These are phyloP conservation scores for Dryas integrifolia DNA, from an alignment of 331 rosid genomes.

Conservation along the genomic window DNA sequence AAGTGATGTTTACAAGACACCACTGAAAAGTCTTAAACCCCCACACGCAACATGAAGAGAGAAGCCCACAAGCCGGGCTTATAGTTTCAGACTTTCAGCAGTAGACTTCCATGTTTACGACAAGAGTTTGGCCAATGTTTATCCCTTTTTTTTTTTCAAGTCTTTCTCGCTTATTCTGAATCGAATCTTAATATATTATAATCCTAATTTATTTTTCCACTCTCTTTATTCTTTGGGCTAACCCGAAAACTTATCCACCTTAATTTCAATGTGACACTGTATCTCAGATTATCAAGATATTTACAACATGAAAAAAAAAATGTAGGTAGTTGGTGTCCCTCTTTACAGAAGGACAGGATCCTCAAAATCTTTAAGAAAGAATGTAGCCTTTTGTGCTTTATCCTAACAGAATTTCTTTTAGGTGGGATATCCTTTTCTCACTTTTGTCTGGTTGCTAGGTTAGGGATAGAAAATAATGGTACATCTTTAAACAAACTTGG, in stretches of 20 bases:
- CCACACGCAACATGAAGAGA: not conserved
- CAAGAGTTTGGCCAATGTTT: too few relatives aligned
- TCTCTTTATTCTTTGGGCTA: too few relatives aligned
- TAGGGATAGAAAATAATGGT: not conserved
- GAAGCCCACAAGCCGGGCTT: not conserved
- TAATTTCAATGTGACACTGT: too few relatives aligned
- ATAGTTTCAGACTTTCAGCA: too few relatives aligned
- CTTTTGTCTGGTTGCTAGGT: constrained; percentile 18
- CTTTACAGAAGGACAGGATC: not conserved
- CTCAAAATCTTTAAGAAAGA: constrained; percentile 1
- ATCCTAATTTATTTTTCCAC: too few relatives aligned
- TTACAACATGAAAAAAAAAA: not conserved
- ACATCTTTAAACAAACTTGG: constrained; percentile 3
- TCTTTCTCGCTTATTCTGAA: too few relatives aligned
- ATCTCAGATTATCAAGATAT: not conserved
- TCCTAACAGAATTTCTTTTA: constrained; percentile 17
- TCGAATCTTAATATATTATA: too few relatives aligned
- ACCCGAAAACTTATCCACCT: too few relatives aligned
- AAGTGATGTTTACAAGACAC: constrained; percentile 15
- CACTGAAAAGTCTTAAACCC: not conserved
- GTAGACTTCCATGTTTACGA: too few relatives aligned
- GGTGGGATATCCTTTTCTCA: constrained; percentile 23
- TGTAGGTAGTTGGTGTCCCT: not conserved
- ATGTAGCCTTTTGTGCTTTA: constrained; percentile 4
- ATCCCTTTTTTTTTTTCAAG: too few relatives aligned